Conservation (phyloP, 2,329 filamentous ascomycete genomes). For the Botrytis pseudocinerea region DNA sequence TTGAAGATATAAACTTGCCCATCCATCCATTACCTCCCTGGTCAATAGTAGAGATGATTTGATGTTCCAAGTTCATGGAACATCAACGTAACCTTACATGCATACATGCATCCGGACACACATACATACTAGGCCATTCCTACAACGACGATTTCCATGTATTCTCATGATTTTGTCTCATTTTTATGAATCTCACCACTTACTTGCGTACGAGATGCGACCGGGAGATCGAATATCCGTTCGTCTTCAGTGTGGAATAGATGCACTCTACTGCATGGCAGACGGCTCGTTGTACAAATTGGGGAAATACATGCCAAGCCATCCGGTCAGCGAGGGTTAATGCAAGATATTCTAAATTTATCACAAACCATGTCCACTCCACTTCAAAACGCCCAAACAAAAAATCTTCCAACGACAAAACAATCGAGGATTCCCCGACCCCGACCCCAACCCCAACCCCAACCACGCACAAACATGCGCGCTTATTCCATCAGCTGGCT, state of each 20-base stretch:
- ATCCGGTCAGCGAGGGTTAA: not conserved
- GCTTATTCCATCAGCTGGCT: slow-evolving; percentile 5
- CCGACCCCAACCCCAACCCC: not conserved
- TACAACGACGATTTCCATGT: not conserved
- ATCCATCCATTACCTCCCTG: not conserved
- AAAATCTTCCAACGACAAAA: slow-evolving; percentile 5
- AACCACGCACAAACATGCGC: slow-evolving; percentile 6
- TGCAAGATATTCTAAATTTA: slow-evolving; percentile 20
- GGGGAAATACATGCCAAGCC: slow-evolving; percentile 13
- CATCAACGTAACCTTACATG: not conserved
- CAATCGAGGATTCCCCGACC: not conserved
- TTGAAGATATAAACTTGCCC: not conserved
- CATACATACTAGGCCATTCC: not conserved
- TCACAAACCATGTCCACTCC: not conserved
- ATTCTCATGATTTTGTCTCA: not conserved
- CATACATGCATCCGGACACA: not conserved
- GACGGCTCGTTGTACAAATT: slow-evolving; percentile 21
- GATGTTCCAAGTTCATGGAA: not conserved
- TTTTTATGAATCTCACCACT: not conserved
- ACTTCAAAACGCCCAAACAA: not conserved
- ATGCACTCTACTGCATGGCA: not conserved
- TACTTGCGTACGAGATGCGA: not conserved
- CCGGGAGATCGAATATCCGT: not conserved
- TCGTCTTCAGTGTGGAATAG: not conserved
- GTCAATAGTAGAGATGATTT: not conserved